Evolutionary conservation across 345 rosid genomes (phyloP).

Genomic region (Gossypium arboreum): DNA sequence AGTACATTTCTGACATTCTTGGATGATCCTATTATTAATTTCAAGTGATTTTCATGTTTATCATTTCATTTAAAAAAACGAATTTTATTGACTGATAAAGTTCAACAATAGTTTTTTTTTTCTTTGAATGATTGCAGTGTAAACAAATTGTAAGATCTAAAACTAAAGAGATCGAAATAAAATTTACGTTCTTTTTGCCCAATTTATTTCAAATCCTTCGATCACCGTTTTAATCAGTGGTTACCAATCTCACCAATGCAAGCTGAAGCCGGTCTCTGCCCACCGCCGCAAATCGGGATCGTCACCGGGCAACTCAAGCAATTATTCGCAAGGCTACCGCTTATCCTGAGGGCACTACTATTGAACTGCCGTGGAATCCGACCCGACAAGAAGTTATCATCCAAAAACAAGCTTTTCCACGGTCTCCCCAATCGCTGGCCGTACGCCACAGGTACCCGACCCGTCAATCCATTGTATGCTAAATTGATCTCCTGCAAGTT

Average conservation of each 20-base stretch:
- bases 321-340: conserved; percentile 51
- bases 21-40: too few species aligned
- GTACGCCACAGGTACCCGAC: conserved; percentile 37
- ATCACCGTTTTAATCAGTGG: background rate
- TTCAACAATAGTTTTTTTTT: background rate
- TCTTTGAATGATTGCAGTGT: background rate
- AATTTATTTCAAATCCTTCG: background rate
- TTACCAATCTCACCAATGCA: conserved; percentile 25
- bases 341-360: conserved; percentile 12
- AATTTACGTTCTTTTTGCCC: background rate
- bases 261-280: conserved; percentile 42
- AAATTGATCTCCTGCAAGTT: conserved; percentile 39
- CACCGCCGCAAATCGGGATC: conserved; percentile 38
- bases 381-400: conserved; percentile 40
- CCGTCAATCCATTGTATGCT: conserved; percentile 38
- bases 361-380: conserved; percentile 39
- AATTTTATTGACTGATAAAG: background rate
- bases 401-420: conserved; percentile 36
- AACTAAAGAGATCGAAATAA: background rate
- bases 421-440: conserved; percentile 36
- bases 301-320: conserved; percentile 35
- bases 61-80: background rate
- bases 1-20: too few species aligned
- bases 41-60: too few species aligned
- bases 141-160: background rate